Evolutionary conservation across 495 filamentous ascomycete genomes (phyloP).

Genomic region (Penicillium lagena): DNA sequence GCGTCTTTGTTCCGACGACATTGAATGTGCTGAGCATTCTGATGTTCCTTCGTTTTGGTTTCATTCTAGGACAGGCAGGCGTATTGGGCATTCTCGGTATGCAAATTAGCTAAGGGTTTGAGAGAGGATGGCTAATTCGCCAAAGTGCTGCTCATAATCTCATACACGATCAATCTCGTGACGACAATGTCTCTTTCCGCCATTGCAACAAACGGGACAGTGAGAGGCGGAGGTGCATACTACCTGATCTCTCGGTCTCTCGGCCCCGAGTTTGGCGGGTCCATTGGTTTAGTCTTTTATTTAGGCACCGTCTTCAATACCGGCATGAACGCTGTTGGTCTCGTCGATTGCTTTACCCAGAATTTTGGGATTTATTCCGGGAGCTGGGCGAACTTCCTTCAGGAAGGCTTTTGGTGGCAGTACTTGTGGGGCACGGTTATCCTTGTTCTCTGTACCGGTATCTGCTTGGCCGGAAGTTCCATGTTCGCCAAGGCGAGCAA

Average conservation of each 20-base stretch:
- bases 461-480: slow-evolving; percentile 75
- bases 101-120: not conserved
- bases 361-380: slow-evolving; percentile 62
- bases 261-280: slow-evolving; percentile 87
- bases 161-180: slow-evolving; percentile 72
- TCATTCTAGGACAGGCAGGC: slow-evolving; percentile 72
- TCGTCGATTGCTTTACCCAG: slow-evolving; percentile 74
- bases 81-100: slow-evolving; percentile 74
- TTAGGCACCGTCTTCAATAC: slow-evolving; percentile 81
- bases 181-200: slow-evolving; percentile 83
- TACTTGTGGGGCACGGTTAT: slow-evolving; percentile 74
- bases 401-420: slow-evolving; percentile 69
- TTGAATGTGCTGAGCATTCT: slow-evolving; percentile 89
- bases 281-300: slow-evolving; percentile 86
- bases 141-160: slow-evolving; percentile 61
- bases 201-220: slow-evolving; percentile 85
- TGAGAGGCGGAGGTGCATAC: slow-evolving; percentile 82
- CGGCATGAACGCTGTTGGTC: slow-evolving; percentile 80
- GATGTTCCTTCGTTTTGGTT: slow-evolving; percentile 83
- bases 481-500: slow-evolving; percentile 78
- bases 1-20: slow-evolving; percentile 80
- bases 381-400: slow-evolving; percentile 53
- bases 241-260: slow-evolving; percentile 83
- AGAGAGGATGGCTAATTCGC: slow-evolving; percentile 6
- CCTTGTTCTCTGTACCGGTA: slow-evolving; percentile 64